Base-by-base conservation (phyloP, 495 filamentous ascomycete genomes). In the Tuber brumale region DNA sequence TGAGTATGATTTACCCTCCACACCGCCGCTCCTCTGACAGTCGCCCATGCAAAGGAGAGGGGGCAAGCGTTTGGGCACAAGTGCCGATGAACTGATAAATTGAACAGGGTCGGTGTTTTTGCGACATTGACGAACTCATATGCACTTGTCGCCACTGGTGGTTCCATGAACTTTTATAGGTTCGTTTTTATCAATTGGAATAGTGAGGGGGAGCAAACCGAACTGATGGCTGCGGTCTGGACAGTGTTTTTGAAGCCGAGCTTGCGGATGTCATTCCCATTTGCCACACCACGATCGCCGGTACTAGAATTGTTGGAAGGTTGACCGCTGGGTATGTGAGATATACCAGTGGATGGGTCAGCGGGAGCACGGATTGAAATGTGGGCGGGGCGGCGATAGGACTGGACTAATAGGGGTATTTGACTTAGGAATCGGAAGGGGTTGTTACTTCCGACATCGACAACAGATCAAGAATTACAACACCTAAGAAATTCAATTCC, bases 161-260 rank as follows among this genome's bases (percentile, higher is more conserved):
- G 92, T 70, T 97, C 93, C 79, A 95, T 97, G 89, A 98, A 97
- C 87, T 99, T 99, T 85, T 99, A 98, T 89, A 91, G 90, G 90
- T 91, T 81, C 76, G 81, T 74, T 12, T 35, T 41, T 69, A 51
- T 57, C 9, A 21, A 31, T 41, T 70, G 71, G 27, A 31, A 19
- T 43, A 57, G 44, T 48, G 43, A 43, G 42, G 14, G 23, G 37
- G 57, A 44, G 73, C 48, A 51, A 76, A 69, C 45, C 21, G 66
- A 27, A 74, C 70, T 78, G 43, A 74, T 66, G n/a, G 44, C 35
- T 18, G 39, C 51, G 42, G 18, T 70, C 43, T 31, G 23, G 73
- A 57, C 71, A 83, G 81, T 87, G 88, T 98, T 80, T 99, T 99
- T 87, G 96, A 99, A 87, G 90, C 95, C 74, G 95, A 99, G 86